phyloP scores from a whole-genome alignment of 306 rosid species.

The Quercus suber region DNA sequence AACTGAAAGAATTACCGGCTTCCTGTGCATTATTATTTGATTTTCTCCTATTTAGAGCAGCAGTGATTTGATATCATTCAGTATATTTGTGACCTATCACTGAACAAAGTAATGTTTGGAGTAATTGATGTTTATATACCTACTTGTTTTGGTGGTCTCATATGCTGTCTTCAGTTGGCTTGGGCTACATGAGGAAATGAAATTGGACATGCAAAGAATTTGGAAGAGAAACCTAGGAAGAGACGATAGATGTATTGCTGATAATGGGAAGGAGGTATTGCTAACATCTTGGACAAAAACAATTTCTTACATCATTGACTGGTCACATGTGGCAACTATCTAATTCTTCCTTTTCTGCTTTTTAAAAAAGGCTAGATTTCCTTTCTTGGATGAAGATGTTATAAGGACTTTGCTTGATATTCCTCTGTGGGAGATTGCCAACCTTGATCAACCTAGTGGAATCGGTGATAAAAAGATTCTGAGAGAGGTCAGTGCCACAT shows the following conservation, averaged over 20 bases:
- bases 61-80: neutral
- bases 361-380: slow-evolving; percentile 75
- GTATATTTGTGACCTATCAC: neutral
- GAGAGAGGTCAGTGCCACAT: slow-evolving; percentile 62
- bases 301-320: slow-evolving; percentile 6
- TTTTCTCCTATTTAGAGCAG: slow-evolving; percentile 8
- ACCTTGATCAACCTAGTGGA: slow-evolving; percentile 92
- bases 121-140: neutral
- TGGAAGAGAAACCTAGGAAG: slow-evolving; percentile 99
- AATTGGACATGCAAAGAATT: slow-evolving; percentile 91
- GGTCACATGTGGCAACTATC: slow-evolving; percentile 3
- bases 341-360: neutral
- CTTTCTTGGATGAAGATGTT: slow-evolving; percentile 96
- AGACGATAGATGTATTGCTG: slow-evolving; percentile 96
- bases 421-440: slow-evolving; percentile 88
- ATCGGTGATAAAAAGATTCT: slow-evolving; percentile 85
- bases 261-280: slow-evolving; percentile 88
- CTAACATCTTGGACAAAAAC: slow-evolving; percentile 10
- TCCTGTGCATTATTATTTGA: slow-evolving; percentile 8
- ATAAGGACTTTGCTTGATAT: slow-evolving; percentile 55
- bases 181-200: slow-evolving; percentile 87
- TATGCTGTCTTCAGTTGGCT: slow-evolving; percentile 65
- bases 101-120: neutral
- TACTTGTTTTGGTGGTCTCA: slow-evolving; percentile 25
- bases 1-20: neutral